Conservation (phyloP, 108 stramenopile species). For the Cylindrotheca closterium region DNA sequence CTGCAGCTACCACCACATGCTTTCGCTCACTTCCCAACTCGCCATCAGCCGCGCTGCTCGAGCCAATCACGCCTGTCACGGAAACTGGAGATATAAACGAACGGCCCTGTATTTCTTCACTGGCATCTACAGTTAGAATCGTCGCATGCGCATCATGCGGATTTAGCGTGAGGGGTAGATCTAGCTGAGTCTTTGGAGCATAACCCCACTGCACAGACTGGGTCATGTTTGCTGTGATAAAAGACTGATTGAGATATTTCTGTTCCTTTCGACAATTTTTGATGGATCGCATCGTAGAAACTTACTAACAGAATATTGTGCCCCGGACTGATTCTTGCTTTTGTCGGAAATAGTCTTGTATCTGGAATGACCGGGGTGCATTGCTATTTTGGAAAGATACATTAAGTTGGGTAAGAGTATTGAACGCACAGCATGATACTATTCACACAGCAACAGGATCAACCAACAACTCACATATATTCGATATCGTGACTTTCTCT, state of each 20-base stretch:
- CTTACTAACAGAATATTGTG: conserved; percentile 45
- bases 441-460: too few species aligned
- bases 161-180: conserved; percentile 60
- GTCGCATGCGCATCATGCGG: conserved; percentile 71
- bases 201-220: conserved; percentile 76
- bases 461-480: conserved; percentile 40
- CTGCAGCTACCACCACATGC: conserved; percentile 58
- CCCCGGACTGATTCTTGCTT: conserved; percentile 32
- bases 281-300: too few species aligned
- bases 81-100: conserved; percentile 68
- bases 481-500: conserved; percentile 66
- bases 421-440: too few species aligned
- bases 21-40: conserved; percentile 4
- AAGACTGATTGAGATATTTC: too few species aligned
- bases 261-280: not conserved
- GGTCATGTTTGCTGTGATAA: conserved; percentile 73
- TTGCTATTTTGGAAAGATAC: too few species aligned
- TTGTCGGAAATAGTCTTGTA: conserved; percentile 4
- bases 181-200: conserved; percentile 55
- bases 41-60: not conserved
- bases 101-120: conserved; percentile 65
- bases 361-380: conserved; percentile 79
- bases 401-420: too few species aligned
- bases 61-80: conserved; percentile 64
- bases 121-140: conserved; percentile 65